Evolutionary conservation across 148 eudicot genomes (phyloP).

Genomic region (Cornus kousa): DNA sequence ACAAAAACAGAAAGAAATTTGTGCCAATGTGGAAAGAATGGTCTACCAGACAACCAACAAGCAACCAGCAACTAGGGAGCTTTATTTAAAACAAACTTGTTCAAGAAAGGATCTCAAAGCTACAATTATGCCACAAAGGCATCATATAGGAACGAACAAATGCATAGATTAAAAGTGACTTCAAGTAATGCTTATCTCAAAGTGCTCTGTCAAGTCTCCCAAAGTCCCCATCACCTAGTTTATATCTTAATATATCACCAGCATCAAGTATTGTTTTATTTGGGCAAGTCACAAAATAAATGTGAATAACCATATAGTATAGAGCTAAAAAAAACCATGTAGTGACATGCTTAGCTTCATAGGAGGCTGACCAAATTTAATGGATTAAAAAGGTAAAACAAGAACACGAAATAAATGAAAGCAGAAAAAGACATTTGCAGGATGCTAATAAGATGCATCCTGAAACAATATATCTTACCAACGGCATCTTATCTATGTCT

Average conservation of each 20-base stretch:
- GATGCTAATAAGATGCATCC: background rate
- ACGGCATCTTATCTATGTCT: constrained; percentile 84
- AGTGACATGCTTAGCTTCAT: constrained; percentile 3
- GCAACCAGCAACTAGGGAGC: background rate
- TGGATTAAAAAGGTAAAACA: background rate
- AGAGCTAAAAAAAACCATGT: background rate
- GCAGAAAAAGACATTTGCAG: background rate
- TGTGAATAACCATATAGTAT: background rate
- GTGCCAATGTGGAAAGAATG: background rate
- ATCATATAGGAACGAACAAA: background rate
- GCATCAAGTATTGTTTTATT: background rate
- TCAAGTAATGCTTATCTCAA: background rate
- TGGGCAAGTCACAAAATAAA: background rate
- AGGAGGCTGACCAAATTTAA: background rate
- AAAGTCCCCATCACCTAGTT: background rate
- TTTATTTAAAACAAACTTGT: background rate
- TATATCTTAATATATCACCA: background rate
- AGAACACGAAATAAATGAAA: background rate
- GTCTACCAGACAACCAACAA: background rate
- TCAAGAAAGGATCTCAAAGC: background rate
- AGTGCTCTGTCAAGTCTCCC: background rate
- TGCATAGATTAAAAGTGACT: background rate
- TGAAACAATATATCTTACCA: constrained; percentile 42
- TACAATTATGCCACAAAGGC: background rate
- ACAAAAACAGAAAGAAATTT: background rate